Base-by-base conservation (phyloP, 805 yeast species). In the Metschnikowia reukaufii region DNA sequence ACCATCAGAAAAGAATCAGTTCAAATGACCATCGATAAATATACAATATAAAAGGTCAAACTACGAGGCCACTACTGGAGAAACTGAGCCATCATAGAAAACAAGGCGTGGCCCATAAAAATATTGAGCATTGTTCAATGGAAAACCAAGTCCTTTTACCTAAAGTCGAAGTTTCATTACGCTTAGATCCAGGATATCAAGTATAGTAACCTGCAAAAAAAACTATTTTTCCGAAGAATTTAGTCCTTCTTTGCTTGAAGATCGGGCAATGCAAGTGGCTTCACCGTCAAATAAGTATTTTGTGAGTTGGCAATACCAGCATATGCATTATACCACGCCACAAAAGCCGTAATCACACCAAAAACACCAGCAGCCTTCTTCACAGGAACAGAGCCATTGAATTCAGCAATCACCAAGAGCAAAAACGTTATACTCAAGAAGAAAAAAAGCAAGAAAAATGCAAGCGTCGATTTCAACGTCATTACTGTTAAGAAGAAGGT, bases 211-310 rank as follows among this genome's bases (percentile, higher is more conserved):
- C n/a, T n/a, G n/a, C n/a, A n/a, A n/a, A n/a, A n/a, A n/a, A n/a
- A n/a, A n/a, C n/a, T n/a, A n/a, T n/a, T n/a, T n/a, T n/a, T n/a
- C n/a, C n/a, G 25, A 23, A 29, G 15, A 27, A 34, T 29, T 41
- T 39, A 52, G 36, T 53, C 56, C 42, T 52, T 36, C 20, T 31
- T 41, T 5, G 17, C 50, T 54, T 49, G 58, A 50, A 67, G 60
- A 50, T 61, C 68, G 36, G 84, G 84, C 77, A 82, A 79, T 43
- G 71, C 79, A 23, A 77, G 57, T 17, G 79, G 79, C 56, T 70
- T 68, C 36, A 73, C 70, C 21, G 76, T 68, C 37, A 84, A 39
- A 61, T 82, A 84, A 4, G 88, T 70, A 64, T 86, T 86, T 59
- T 81, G 84, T 31, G 67, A 69, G 49, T 77, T 85, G 25, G 88